These are phyloP conservation scores for Phlebiopsis gigantea DNA, from an alignment of 768 basidiomycete genomes.

Conservation along the genomic window DNA sequence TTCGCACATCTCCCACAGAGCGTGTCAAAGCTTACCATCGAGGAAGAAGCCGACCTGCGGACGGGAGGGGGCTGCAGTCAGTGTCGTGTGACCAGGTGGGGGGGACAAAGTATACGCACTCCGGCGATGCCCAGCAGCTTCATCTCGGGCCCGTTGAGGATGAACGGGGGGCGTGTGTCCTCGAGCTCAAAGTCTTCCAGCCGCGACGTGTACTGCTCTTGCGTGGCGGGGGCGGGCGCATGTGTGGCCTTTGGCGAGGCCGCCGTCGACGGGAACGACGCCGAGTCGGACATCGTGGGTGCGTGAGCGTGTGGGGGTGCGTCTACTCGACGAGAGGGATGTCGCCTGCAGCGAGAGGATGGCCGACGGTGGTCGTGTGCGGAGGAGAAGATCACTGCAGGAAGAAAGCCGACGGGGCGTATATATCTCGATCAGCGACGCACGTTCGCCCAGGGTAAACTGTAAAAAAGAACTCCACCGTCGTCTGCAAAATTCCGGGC, in stretches of 20 bases:
- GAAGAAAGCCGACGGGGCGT: not conserved
- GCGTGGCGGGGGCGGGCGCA: not conserved
- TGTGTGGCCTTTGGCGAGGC: not conserved
- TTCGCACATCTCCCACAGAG: not conserved
- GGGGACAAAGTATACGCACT: slow-evolving; percentile 30
- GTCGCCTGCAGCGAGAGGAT: not conserved
- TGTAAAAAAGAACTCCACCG: not conserved
- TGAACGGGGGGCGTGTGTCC: slow-evolving; percentile 31
- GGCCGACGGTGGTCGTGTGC: not conserved
- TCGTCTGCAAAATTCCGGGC: too few species aligned
- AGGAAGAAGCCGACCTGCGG: slow-evolving; percentile 64
- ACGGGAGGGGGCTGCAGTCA: not conserved
- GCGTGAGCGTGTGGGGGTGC: not conserved
- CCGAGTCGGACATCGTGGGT: not conserved
- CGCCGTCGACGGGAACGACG: not conserved
- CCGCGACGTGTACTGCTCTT: slow-evolving; percentile 7
- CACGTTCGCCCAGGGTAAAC: not conserved
- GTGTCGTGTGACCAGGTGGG: slow-evolving; percentile 7
- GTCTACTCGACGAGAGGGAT: not conserved
- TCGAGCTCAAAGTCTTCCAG: slow-evolving; percentile 30
- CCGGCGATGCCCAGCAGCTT: slow-evolving; percentile 61
- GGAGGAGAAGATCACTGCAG: not conserved
- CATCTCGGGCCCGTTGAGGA: slow-evolving; percentile 41
- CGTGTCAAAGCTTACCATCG: slow-evolving; percentile 43
- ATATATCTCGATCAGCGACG: not conserved